These are phyloP conservation scores for Camellia oleifera DNA, from an alignment of 179 eudicot genomes.

Conservation along the genomic window DNA sequence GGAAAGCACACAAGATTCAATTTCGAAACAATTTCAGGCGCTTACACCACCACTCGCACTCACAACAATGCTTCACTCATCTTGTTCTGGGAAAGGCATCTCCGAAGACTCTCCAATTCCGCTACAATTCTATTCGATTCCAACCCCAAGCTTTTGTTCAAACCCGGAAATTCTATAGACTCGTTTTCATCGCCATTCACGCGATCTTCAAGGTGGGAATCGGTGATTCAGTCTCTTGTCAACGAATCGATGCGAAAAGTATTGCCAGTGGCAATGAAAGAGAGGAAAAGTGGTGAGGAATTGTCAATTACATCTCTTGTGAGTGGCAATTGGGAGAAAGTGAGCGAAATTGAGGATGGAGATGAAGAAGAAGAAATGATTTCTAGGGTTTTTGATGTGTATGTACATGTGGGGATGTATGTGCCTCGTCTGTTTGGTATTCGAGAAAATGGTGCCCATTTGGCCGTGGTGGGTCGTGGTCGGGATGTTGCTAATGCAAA, in stretches of 20 bases:
- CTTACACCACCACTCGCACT: slow-evolving; percentile 95
- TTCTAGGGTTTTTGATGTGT: slow-evolving; percentile 61
- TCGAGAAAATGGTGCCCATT: slow-evolving; percentile 52
- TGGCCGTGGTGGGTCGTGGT: slow-evolving; percentile 75
- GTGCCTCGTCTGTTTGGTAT: slow-evolving; percentile 68
- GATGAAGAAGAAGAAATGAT: slow-evolving; percentile 43
- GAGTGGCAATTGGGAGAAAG: slow-evolving; percentile 55
- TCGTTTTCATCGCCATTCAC: slow-evolving; percentile 3
- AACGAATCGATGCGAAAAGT: slow-evolving; percentile 39
- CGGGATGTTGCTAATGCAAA: slow-evolving; percentile 81
- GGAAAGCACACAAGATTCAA: background rate
- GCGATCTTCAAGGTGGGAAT: slow-evolving; percentile 35
- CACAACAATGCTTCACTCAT: slow-evolving; percentile 48
- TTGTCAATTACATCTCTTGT: slow-evolving; percentile 66
- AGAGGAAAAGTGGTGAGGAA: slow-evolving; percentile 53
- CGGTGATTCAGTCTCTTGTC: slow-evolving; percentile 35
- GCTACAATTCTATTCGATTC: slow-evolving; percentile 42
- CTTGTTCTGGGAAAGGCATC: slow-evolving; percentile 81
- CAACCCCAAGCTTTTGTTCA: slow-evolving; percentile 50
- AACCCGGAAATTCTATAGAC: slow-evolving; percentile 18
- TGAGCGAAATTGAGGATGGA: slow-evolving; percentile 19
- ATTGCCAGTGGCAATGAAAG: slow-evolving; percentile 41
- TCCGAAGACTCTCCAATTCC: slow-evolving; percentile 64
- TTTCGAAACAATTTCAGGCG: slow-evolving; percentile 49
- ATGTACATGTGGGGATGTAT: slow-evolving; percentile 66